Evolutionary conservation across 768 basidiomycete species (phyloP).

Genomic region (Amanita rimosa): DNA sequence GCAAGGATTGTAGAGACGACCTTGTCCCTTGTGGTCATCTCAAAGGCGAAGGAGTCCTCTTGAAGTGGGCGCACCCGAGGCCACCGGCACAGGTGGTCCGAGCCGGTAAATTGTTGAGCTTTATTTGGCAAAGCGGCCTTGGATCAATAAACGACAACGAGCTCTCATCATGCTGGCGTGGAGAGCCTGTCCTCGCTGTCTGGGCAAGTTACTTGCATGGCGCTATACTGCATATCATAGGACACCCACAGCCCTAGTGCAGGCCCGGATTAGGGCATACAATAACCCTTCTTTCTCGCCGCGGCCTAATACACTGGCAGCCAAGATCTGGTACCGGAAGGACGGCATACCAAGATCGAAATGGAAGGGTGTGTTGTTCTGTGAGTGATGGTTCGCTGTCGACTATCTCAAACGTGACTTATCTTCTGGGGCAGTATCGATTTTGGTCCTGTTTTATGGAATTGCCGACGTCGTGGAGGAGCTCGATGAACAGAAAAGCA

Average conservation of each 20-base stretch:
- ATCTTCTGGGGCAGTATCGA: not conserved
- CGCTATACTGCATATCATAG: not conserved
- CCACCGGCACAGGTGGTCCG: not conserved
- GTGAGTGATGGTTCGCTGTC: not conserved
- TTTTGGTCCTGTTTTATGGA: not conserved
- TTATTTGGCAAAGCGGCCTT: not conserved
- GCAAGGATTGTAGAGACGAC: not conserved
- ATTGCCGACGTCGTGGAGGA: not conserved
- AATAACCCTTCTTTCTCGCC: constrained; percentile 1
- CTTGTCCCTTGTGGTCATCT: not conserved
- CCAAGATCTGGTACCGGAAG: constrained; percentile 5
- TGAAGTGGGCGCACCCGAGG: too few relatives aligned
- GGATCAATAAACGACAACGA: not conserved
- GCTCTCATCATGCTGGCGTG: not conserved
- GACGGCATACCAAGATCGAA: constrained; percentile 5
- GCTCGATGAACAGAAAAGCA: not conserved
- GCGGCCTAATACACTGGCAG: not conserved
- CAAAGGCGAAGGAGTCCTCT: not conserved
- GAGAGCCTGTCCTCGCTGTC: not conserved
- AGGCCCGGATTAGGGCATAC: not conserved
- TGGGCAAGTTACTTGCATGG: not conserved
- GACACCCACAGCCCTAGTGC: not conserved
- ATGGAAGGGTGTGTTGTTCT: not conserved
- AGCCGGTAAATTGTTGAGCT: not conserved
- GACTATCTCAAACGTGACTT: not conserved